Base-by-base conservation (phyloP, 2,329 filamentous ascomycete species). In the Neofusicoccum ribis region DNA sequence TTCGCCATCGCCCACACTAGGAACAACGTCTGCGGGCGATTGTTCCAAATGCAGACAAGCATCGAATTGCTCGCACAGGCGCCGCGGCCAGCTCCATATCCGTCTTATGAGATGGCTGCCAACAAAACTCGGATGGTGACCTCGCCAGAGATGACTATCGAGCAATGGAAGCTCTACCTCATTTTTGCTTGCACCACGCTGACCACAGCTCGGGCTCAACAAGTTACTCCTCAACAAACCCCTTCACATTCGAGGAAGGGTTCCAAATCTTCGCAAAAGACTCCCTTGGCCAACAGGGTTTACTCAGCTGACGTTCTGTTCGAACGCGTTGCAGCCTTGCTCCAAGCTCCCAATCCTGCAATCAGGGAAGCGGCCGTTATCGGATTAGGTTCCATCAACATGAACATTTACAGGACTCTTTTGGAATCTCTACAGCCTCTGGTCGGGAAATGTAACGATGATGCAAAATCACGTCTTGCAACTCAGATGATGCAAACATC, bases 151-250 rank as follows among this genome's bases (percentile, higher is more conserved):
- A 88, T 96, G 23, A 84, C 97, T 65, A 88, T 99, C 66, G 96
- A 98, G 77, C 95, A 99, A 75, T 99, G 94, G 94, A 98, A 97
- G 78, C 82, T 98, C 2, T 98, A 98, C 76, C 84, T 99, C 31
- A 93, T 97, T 64, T 97, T 99, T 80, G 95, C 94, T 9, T 99
- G 96, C 78, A 97, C 94, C 9, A 98, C 95, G 0, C 83, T 99
- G 65, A 93, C 91, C 43, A 95, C 95, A 69, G 86, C 92, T 9
- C 92, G 92, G 9, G 87, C 83, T 20, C 83, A 86, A 23, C 86
- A 88, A 39, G 82, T 89, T 36, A 81, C 83, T 12, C 81, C 82
- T 1, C 78, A 81, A 6, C 84, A 84, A 70, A 85, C 85, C 67
- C 84, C 84, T 43, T 90, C 96, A 68, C 94, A 98, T 76, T 85